Evolutionary conservation across 352 stramenopile species (phyloP), one percentile per base, ranked within the genome.

Genomic region (Phytophthora pluvialis): DNA sequence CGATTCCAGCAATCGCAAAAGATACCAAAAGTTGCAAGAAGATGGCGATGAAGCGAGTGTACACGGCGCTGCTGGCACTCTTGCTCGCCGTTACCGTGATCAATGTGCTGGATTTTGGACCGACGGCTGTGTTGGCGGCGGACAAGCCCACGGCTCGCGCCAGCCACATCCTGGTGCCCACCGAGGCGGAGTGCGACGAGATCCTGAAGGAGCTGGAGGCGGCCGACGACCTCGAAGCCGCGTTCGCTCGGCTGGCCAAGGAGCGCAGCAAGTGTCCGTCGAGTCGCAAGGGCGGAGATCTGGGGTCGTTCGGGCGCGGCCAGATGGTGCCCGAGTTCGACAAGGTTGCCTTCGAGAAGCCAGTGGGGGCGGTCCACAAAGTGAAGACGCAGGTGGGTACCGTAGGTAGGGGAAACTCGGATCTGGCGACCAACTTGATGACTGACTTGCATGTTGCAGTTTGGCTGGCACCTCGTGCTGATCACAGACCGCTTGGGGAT

Each of bases 301-400:
- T 94, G 42, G 81, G 82, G 31, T 81, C 77, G 31, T 93, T 94
- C 54, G 77, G 80, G 31, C 81, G 80, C 25, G 83, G 86, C 12
- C 79, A 92, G 64, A 93, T 94, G 83, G 82, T 91, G 31, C 77
- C 81, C 0, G 72, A 83, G 64, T 94, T 94, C 52, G 86, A 94
- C 63, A 72, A 72, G 36, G 75, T 92, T 48, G 86, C 78, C 42
- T 94, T 94, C 49, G 80, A 87, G 50, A 71, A 85, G 49, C 75
- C 86, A 1, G 70, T 92, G 9, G 86, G 80, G 36, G 80, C 77
- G 12, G 77, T 94, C 44, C 81, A 92, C 78, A 94, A 92, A 68
- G 81, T 94, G 43, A 67, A 80, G 61, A 92, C 85, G 25, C 79
- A 91, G 80, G 82, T 88, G 43, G 21, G 21, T 21, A 21, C 21